Evolutionary conservation across 306 rosid genomes (phyloP), one percentile per base, ranked within the genome.

Genomic region (Neltuma alba): DNA sequence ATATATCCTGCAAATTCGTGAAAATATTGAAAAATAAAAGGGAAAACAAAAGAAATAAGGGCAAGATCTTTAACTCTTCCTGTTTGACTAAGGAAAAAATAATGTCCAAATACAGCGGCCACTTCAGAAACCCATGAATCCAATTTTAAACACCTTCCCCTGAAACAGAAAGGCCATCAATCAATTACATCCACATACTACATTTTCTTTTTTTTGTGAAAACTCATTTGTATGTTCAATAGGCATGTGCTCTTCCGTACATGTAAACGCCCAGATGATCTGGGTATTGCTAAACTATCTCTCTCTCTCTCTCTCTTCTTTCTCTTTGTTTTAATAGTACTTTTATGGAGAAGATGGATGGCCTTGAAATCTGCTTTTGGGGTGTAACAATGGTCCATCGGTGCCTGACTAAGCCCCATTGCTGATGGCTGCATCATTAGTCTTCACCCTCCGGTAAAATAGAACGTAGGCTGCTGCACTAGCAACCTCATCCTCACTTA

Each of bases 401-500:
- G 74, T 72, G 76, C 62, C 74, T 30, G 85, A 78, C 73, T 84
- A 86, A 23, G 70, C 86, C 40, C 95, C 98, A 41, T 95, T 90
- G 84, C 90, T 85, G 71, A 81, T 73, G 31, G 84, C 20, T 3
- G 81, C 86, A 70, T 86, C 92, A 31, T 89, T 89, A 2, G 83
- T 86, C 84, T 80, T 90, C 64, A 93, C 99, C 80, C 97, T 86
- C 66, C 99, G 88, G 86, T 95, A 95, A 81, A 95, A 95, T 70
- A 95, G 91, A 65, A 95, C 99, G 70, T 95, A 95, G 34, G 99
- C 99, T 1, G 97, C 97, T 2, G 96, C 89, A 12, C 96, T 92
- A 83, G 88, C 91, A 70, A 95, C 98, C 61, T 95, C 99, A 25
- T 95, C 99, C 83, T 93, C 99, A 44, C 90, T 90, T 83, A 95